Evolutionary conservation across 2,329 filamentous ascomycete species (phyloP).

Genomic region (Emydomyces testavorans): DNA sequence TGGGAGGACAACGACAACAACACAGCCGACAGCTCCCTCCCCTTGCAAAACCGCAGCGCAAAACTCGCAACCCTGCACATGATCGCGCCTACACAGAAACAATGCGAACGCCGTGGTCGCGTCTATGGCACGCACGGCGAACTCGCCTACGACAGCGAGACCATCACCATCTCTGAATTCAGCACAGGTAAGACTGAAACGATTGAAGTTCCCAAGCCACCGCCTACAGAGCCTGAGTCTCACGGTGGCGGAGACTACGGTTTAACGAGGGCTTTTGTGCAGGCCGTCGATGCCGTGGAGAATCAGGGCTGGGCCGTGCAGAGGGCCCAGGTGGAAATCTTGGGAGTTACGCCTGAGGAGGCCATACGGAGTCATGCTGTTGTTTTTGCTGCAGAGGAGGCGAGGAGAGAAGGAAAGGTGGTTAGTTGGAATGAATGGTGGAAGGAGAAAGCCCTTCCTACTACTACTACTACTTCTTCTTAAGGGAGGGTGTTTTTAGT

Average conservation of each 20-base stretch:
- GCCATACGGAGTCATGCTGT: conserved; percentile 79
- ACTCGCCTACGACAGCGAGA: conserved; percentile 68
- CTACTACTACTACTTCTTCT: too few species aligned
- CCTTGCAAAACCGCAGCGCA: conserved; percentile 43
- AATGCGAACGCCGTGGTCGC: conserved; percentile 73
- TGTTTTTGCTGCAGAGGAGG: conserved; percentile 90
- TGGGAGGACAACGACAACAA: conserved; percentile 63
- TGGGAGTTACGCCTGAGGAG: conserved; percentile 79
- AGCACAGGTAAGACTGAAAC: conserved; percentile 43
- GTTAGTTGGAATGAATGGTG: conserved; percentile 71
- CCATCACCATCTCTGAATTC: conserved; percentile 66
- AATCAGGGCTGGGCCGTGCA: conserved; percentile 54
- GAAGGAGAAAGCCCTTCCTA: conserved; percentile 40
- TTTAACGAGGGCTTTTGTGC: conserved; percentile 68
- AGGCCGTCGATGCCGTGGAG: conserved; percentile 69
- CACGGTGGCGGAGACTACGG: conserved; percentile 74
- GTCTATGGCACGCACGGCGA: conserved; percentile 83
- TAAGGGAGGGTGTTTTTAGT: too few species aligned
- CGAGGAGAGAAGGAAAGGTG: conserved; percentile 56
- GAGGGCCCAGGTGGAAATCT: conserved; percentile 59
- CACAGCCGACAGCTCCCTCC: conserved; percentile 18
- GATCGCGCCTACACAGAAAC: conserved; percentile 77
- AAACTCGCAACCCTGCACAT: conserved; percentile 91
- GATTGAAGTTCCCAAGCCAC: conserved; percentile 49
- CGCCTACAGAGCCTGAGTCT: conserved; percentile 42